These are phyloP conservation scores for Paecilomyces formosus DNA, from an alignment of 2,329 filamentous ascomycete species.

Conservation along the genomic window DNA sequence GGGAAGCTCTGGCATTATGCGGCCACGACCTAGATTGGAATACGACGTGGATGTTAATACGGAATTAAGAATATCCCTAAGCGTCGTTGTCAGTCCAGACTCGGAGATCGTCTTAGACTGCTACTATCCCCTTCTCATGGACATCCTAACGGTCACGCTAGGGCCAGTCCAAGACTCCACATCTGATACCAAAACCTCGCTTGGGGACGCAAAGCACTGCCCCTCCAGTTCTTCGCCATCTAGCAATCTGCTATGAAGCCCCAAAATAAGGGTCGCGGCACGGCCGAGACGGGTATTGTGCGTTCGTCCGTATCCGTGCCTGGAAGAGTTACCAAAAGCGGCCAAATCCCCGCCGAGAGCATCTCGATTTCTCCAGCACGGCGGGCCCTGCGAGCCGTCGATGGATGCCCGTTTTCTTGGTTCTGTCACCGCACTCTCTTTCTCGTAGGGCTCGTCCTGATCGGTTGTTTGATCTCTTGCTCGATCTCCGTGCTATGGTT, in stretches of 20 bases:
- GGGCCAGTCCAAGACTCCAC: not conserved
- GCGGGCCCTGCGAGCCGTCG: not conserved
- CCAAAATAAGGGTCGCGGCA: not conserved
- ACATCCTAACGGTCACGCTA: not conserved
- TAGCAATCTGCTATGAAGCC: not conserved
- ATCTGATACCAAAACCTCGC: not conserved
- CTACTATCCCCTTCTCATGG: not conserved
- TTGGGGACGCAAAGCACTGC: not conserved
- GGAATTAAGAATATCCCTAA: too few relatives aligned
- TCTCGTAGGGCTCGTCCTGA: not conserved
- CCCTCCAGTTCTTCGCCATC: not conserved
- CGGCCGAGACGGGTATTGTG: not conserved
- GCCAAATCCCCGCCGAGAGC: not conserved
- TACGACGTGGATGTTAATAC: too few relatives aligned
- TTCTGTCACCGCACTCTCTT: not conserved
- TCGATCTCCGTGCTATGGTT: not conserved
- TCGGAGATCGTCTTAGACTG: too few relatives aligned
- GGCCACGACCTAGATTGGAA: too few relatives aligned
- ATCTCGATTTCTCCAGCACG: not conserved
- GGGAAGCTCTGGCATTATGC: too few relatives aligned
- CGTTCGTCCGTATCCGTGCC: not conserved
- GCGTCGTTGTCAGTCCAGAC: too few relatives aligned
- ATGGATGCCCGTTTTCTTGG: not conserved
- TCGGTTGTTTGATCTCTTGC: not conserved
- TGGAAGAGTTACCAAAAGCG: not conserved